Percentiles rank a stretch among this genome's conserved stretches.
Evolutionary conservation across 2,329 filamentous ascomycete genomes (phyloP).

Genomic region (Fusarium gaditjirri): DNA sequence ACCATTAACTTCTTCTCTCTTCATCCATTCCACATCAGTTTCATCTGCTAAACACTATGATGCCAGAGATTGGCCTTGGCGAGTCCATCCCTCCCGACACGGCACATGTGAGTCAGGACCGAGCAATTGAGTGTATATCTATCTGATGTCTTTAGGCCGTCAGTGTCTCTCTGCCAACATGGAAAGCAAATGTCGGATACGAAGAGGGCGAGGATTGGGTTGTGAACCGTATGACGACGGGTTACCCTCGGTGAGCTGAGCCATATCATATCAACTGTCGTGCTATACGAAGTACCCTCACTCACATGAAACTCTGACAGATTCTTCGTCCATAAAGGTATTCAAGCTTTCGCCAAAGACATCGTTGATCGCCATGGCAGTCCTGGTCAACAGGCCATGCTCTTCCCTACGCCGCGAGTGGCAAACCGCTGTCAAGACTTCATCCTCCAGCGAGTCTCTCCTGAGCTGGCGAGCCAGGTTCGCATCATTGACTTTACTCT

Average conservation of each 20-base stretch:
- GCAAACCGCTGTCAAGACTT: slow-evolving; percentile 82
- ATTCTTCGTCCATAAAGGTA: slow-evolving; percentile 91
- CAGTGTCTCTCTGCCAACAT: slow-evolving; percentile 94
- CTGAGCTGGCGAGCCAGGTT: slow-evolving; percentile 60
- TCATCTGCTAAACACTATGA: slow-evolving; percentile 36
- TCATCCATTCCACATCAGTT: not conserved
- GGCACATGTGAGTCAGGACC: slow-evolving; percentile 71
- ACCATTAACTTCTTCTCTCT: not conserved
- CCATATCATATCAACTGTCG: slow-evolving; percentile 1
- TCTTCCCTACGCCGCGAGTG: slow-evolving; percentile 79
- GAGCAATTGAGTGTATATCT: not conserved
- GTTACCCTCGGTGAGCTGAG: slow-evolving; percentile 82
- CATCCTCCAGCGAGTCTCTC: slow-evolving; percentile 68
- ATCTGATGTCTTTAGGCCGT: slow-evolving; percentile 72
- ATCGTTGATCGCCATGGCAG: slow-evolving; percentile 73
- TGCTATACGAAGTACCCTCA: not conserved
- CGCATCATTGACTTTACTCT: slow-evolving; percentile 72
- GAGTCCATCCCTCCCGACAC: slow-evolving; percentile 82
- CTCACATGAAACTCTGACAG: slow-evolving; percentile 57
- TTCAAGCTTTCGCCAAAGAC: slow-evolving; percentile 76
- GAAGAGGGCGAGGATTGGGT: slow-evolving; percentile 94
- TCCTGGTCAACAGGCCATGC: slow-evolving; percentile 75
- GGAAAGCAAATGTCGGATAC: slow-evolving; percentile 90
- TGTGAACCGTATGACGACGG: slow-evolving; percentile 83
- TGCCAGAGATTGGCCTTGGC: slow-evolving; percentile 67